Evolutionary conservation across 2,329 filamentous ascomycete species (phyloP), one percentile per base, ranked within the genome.

Genomic region (Dactylellina parvicollis): DNA sequence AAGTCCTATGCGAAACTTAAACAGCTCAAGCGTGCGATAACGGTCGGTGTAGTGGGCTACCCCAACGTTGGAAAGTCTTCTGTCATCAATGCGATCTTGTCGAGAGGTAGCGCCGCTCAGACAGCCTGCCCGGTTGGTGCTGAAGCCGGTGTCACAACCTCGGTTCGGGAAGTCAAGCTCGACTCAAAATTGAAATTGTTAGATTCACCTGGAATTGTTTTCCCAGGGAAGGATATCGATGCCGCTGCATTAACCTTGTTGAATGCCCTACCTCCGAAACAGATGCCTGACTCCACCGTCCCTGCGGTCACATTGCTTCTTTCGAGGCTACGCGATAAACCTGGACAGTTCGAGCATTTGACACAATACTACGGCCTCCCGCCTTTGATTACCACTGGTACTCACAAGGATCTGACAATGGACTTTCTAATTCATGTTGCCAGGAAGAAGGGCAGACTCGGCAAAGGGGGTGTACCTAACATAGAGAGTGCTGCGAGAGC

Each of bases 21-120:
- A 78, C 89, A 96, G 80, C 84, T 97, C 76, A 96, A 96, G 85
- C 90, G 93, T 64, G 90, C 92, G 59, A 88, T 96, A 78, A 93
- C 91, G 18, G 93, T 97, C 73, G 93, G 93, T 76, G 91, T 97
- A 75, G 96, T 97, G 77, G 93, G 93, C 26, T 97, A 96, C 81
- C 93, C 93, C 78, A 97, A 97, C 80, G 93, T 96, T 71, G 93
- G 93, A 80, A 97, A 97, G 84, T 96, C 92, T 26, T 96, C 92
- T 55, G 92, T 97, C 78, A 96, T 97, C 85, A 97, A 97, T 81
- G 91, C 92, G 14, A 88, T 97, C 64, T 90, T 92, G 18, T 88
- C 90, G 36, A 87, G 92, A 36, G 84, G 96, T 77, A 87, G 89
- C 76, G 86, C 88, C 65, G 84, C 85, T 76, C 83, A 86, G 77